A percentile compares a stretch with the other conserved stretches of the same genome.
Conservation (phyloP, 352 stramenopile genomes). For the Aphanomyces cochlioides region DNA sequence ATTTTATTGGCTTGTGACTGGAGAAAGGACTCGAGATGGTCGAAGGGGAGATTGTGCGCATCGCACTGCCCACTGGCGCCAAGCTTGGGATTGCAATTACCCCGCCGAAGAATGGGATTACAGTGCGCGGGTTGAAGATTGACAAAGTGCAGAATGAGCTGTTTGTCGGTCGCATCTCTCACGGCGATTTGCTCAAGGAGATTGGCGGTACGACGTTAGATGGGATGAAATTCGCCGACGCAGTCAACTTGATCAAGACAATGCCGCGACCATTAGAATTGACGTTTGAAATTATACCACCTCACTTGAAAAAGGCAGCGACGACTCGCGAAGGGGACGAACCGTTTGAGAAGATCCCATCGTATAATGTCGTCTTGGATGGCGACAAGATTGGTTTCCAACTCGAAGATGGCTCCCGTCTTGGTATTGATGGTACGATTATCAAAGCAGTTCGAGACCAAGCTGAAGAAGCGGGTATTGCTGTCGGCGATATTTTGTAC, state of each 20-base stretch:
- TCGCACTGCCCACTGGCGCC: slow-evolving; percentile 75
- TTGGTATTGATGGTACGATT: slow-evolving; percentile 76
- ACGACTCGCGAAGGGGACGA: slow-evolving; percentile 51
- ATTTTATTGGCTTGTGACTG: too few species aligned
- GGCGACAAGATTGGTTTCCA: slow-evolving; percentile 79
- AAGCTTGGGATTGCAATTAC: slow-evolving; percentile 84
- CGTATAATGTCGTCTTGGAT: slow-evolving; percentile 82
- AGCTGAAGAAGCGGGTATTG: slow-evolving; percentile 79
- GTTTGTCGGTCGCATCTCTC: slow-evolving; percentile 74
- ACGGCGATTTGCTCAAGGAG: slow-evolving; percentile 74
- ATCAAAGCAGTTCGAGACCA: slow-evolving; percentile 77
- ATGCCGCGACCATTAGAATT: slow-evolving; percentile 75
- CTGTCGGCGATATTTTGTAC: slow-evolving; percentile 79
- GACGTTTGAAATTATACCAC: slow-evolving; percentile 75
- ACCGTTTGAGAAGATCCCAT: slow-evolving; percentile 61
- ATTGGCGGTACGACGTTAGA: slow-evolving; percentile 75
- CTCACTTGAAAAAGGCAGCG: slow-evolving; percentile 48
- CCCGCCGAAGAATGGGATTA: slow-evolving; percentile 78
- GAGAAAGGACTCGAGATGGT: slow-evolving; percentile 2
- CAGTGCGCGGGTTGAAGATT: slow-evolving; percentile 74
- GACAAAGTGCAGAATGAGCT: slow-evolving; percentile 85
- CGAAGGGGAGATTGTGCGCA: slow-evolving; percentile 32
- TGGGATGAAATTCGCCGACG: slow-evolving; percentile 73
- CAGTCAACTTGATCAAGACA: slow-evolving; percentile 83
- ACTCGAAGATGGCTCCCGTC: slow-evolving; percentile 73